Evolutionary conservation across 805 yeast genomes (phyloP).

Genomic region (Wickerhamiella kurtzmanii): DNA sequence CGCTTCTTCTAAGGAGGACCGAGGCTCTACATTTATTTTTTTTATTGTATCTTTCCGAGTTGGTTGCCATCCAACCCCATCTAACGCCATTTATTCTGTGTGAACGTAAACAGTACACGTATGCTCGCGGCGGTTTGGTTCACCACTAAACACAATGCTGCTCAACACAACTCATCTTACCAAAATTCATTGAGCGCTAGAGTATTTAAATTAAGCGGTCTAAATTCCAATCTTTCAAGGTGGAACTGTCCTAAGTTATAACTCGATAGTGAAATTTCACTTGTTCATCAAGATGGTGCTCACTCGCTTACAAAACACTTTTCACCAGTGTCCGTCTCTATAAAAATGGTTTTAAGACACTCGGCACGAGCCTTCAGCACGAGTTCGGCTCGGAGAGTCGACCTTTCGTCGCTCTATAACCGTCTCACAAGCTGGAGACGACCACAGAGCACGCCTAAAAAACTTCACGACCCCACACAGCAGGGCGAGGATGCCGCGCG

Average conservation of each 20-base stretch:
- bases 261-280: too few species aligned
- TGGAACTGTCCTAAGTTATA: too few species aligned
- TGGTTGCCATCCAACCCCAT: neutral
- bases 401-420: constrained; percentile 11
- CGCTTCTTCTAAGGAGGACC: constrained; percentile 37
- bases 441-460: neutral
- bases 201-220: too few species aligned
- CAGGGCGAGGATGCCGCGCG: constrained; percentile 5
- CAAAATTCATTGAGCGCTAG: too few species aligned
- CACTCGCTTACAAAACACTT: neutral
- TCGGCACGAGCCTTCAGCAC: constrained; percentile 9
- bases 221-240: too few species aligned
- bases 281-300: too few species aligned
- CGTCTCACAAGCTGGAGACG: constrained; percentile 13
- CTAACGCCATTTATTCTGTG: too few species aligned
- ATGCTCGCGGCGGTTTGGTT: too few species aligned
- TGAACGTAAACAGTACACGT: too few species aligned
- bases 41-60: neutral
- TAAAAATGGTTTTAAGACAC: neutral
- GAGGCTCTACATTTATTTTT: too few species aligned
- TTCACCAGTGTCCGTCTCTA: neutral
- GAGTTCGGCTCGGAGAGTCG: constrained; percentile 5
- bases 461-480: constrained; percentile 18
- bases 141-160: too few species aligned
- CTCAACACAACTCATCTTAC: too few species aligned